phyloP scores from a whole-genome alignment of 2,329 filamentous ascomycete genomes.

The Penicillium sp. region DNA sequence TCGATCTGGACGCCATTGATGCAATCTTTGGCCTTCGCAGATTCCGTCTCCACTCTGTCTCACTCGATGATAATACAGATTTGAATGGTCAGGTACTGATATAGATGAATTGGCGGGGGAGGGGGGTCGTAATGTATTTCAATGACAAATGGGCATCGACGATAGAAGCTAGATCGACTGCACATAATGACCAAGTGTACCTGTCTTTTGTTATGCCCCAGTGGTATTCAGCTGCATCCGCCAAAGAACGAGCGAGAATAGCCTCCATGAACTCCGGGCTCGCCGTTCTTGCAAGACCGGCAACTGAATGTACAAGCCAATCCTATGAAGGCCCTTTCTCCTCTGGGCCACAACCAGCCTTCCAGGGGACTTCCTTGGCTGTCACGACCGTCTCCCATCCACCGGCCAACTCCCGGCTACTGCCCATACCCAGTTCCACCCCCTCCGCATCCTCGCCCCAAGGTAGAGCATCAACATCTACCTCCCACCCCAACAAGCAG shows the following conservation, averaged over 20 bases:
- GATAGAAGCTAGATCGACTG: too few relatives aligned
- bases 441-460: slow-evolving; percentile 83
- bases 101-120: too few relatives aligned
- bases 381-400: slow-evolving; percentile 81
- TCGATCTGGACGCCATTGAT: background rate
- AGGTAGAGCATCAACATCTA: slow-evolving; percentile 81
- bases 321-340: background rate
- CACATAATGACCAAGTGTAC: too few relatives aligned
- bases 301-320: background rate
- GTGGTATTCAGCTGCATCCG: background rate
- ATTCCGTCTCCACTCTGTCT: background rate
- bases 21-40: background rate
- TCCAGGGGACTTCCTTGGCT: slow-evolving; percentile 63
- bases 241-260: background rate
- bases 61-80: background rate
- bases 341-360: slow-evolving; percentile 18
- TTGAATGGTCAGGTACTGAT: too few relatives aligned
- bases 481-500: slow-evolving; percentile 70
- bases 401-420: slow-evolving; percentile 63
- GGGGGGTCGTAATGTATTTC: too few relatives aligned
- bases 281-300: background rate
- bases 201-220: too few relatives aligned
- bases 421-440: slow-evolving; percentile 54
- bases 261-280: background rate
- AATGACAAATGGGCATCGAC: too few relatives aligned